Conservation (phyloP, 2,329 filamentous ascomycete species). For the Fusarium sp. region DNA sequence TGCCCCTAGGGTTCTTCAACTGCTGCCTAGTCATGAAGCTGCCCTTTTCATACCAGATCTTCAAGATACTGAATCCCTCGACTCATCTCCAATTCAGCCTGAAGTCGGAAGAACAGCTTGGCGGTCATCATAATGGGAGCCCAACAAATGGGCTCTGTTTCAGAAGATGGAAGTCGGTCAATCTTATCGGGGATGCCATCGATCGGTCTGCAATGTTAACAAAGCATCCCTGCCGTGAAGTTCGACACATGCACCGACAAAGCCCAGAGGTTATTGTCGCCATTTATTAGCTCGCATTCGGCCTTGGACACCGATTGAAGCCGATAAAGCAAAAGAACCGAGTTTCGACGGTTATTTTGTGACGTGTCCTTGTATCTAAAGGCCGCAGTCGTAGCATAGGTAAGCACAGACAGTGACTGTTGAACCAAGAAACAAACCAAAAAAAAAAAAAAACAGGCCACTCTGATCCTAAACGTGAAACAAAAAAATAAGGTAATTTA, state of each 20-base stretch:
- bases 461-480: constrained; percentile 28
- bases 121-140: constrained; percentile 13
- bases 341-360: constrained; percentile 1
- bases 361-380: constrained; percentile 25
- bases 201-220: constrained; percentile 14
- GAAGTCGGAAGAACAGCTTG: constrained; percentile 15
- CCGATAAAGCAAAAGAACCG: constrained; percentile 6
- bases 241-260: constrained; percentile 4
- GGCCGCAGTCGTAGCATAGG: constrained; percentile 1
- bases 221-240: constrained; percentile 15
- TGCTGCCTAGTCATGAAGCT: constrained; percentile 21
- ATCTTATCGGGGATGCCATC: constrained; percentile 7
- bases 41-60: constrained; percentile 22
- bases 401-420: constrained; percentile 17
- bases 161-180: constrained; percentile 26
- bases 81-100: constrained; percentile 27
- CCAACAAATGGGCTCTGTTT: constrained; percentile 11
- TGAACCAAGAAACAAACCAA: constrained; percentile 18
- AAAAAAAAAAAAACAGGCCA: constrained; percentile 41
- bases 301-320: neutral
- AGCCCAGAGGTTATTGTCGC: constrained; percentile 2
- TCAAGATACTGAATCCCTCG: constrained; percentile 8
- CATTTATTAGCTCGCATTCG: constrained; percentile 1
- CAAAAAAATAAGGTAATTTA: constrained; percentile 9
- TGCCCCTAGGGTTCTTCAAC: neutral